Evolutionary conservation across 805 yeast species (phyloP), one percentile per base, ranked within the genome.

Genomic region (Metschnikowia proteae): DNA sequence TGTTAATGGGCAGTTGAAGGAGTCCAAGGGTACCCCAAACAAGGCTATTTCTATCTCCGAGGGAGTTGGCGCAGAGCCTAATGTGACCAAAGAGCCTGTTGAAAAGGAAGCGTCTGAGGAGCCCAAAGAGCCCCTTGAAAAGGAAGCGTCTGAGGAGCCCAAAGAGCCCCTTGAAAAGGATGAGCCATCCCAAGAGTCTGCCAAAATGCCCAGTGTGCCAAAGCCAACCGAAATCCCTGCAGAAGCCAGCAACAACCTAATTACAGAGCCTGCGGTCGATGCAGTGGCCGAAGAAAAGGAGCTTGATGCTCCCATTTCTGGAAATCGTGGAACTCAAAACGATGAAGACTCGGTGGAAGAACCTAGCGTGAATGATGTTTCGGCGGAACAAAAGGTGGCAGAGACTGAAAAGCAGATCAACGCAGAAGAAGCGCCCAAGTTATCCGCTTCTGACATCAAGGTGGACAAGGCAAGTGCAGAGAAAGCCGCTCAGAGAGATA

Each of bases 281-380:
- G 43, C 43, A 22, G 26, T 30, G 9, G 22, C 11, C 9, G 13
- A 31, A 11, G 36, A 40, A 10, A 32, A 22, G 11, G 29, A 40
- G 29, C 27, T n/a, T 1, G 36, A 31, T 6, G 10, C 10, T 6
- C 25, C 29, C 9, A 25, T 23, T 23, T 3, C 27, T 7, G 33
- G 28, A 7, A 25, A 22, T 6, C 7, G 3, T 6, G 26, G 4
- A 7, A 6, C 4, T 2, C n/a, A 30, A n/a, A 4, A 10, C 22
- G 3, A 10, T 4, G 28, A 30, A 5, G 17, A 11, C 28, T 6
- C 22, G 6, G 17, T 13, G 8, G 45, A 13, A 42, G 46, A 47
- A 30, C 40, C 43, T 38, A 25, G n/a, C 27, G 57, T 52, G 42
- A 49, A 45, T 43, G 58, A 54, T 50, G 55, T 54, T 10, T 38